Percentiles rank a stretch among this genome's conserved stretches.
These are phyloP conservation scores for Lomentospora prolificans DNA, from an alignment of 2,329 filamentous ascomycete species.

Conservation along the genomic window DNA sequence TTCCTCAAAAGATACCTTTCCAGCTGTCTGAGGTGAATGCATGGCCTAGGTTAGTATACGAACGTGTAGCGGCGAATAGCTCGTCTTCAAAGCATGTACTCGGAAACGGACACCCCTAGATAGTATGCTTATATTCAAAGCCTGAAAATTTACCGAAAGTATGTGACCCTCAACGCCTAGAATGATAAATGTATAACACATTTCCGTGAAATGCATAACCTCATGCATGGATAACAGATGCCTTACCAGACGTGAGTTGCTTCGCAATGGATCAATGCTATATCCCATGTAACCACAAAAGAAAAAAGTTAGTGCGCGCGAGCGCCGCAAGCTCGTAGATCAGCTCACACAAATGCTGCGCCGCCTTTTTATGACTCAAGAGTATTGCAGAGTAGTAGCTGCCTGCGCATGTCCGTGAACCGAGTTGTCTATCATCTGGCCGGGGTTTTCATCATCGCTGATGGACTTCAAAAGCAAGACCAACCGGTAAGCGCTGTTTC, in stretches of 20 bases:
- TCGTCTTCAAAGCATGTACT: too few relatives aligned
- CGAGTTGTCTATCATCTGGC: constrained; percentile 23
- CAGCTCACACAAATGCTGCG: neutral
- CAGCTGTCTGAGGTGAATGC: neutral
- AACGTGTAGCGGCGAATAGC: too few relatives aligned
- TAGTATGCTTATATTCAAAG: neutral
- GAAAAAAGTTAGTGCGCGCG: too few relatives aligned
- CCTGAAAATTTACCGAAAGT: neutral
- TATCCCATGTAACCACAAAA: too few relatives aligned
- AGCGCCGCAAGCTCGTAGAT: too few relatives aligned
- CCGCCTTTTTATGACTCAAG: neutral
- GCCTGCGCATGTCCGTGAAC: neutral
- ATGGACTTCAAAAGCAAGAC: constrained; percentile 64
- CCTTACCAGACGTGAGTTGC: neutral
- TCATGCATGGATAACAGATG: too few relatives aligned
- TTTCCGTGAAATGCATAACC: neutral
- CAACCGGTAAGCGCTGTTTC: constrained; percentile 85
- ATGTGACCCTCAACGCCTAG: neutral
- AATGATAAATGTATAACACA: neutral
- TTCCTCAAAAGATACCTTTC: constrained; percentile 11
- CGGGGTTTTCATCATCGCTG: constrained; percentile 26
- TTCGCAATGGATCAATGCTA: neutral
- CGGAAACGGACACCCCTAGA: too few relatives aligned
- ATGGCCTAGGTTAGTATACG: neutral
- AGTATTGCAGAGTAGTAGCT: neutral